Evolutionary conservation across 2,329 filamentous ascomycete genomes (phyloP).

Genomic region (Myriangium duriaei): DNA sequence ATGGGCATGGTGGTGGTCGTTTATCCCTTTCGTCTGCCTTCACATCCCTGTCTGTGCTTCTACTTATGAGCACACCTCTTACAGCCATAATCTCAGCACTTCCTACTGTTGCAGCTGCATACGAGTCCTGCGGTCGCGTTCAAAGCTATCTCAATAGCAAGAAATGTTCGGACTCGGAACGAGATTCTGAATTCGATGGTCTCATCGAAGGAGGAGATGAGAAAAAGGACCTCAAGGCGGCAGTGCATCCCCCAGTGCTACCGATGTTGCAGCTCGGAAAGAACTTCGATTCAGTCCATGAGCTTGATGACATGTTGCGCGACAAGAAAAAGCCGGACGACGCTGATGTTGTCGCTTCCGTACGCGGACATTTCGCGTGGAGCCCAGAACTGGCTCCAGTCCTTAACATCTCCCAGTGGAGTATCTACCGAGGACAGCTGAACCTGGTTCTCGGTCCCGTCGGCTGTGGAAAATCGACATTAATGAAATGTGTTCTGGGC

Average conservation of each 20-base stretch:
- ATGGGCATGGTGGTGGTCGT: slow-evolving; percentile 20
- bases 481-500: slow-evolving; percentile 34
- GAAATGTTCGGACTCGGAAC: slow-evolving; percentile 13
- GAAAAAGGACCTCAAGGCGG: slow-evolving; percentile 22
- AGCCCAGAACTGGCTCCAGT: slow-evolving; percentile 29
- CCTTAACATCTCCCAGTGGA: slow-evolving; percentile 28
- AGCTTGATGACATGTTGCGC: slow-evolving; percentile 4
- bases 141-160: slow-evolving; percentile 31
- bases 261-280: neutral
- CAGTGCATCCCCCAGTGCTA: neutral
- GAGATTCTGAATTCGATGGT: neutral
- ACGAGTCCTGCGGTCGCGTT: slow-evolving; percentile 35
- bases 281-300: slow-evolving; percentile 14
- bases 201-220: slow-evolving; percentile 13
- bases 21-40: slow-evolving; percentile 32
- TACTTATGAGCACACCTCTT: slow-evolving; percentile 34
- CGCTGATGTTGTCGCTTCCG: neutral
- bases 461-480: slow-evolving; percentile 41
- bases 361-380: slow-evolving; percentile 30
- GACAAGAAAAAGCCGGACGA: slow-evolving; percentile 18
- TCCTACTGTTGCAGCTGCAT: slow-evolving; percentile 30
- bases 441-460: slow-evolving; percentile 40
- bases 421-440: slow-evolving; percentile 25
- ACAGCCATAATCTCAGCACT: slow-evolving; percentile 34
- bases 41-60: slow-evolving; percentile 36